Conservation (phyloP, 2,329 filamentous ascomycete genomes). For the Rutstroemia sp. region DNA sequence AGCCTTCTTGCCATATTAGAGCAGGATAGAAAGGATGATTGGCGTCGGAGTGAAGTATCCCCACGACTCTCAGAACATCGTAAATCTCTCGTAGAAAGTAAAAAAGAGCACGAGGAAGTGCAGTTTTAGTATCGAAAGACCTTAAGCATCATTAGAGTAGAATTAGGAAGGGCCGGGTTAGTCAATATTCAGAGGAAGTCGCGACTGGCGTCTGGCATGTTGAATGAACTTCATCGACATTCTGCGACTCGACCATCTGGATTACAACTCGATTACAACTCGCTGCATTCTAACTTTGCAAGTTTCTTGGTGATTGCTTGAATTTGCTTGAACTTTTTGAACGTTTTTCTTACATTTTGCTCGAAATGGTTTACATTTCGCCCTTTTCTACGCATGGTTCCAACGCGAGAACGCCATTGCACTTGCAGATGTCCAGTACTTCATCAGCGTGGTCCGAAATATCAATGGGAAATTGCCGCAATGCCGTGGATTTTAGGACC, state of each 20-base stretch:
- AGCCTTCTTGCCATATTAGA: conserved; percentile 9
- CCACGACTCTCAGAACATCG: too few species aligned
- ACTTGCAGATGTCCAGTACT: conserved; percentile 3
- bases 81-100: too few species aligned
- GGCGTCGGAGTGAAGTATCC: too few species aligned
- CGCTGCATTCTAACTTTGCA: neutral
- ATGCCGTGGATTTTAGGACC: conserved; percentile 5
- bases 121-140: too few species aligned
- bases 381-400: conserved; percentile 11
- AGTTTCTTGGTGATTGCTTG: conserved; percentile 2
- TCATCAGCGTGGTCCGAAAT: conserved; percentile 19
- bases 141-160: too few species aligned
- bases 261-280: neutral
- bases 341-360: conserved; percentile 5
- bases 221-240: neutral
- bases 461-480: conserved; percentile 14
- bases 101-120: too few species aligned
- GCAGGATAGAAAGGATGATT: neutral
- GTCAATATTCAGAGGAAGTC: neutral
- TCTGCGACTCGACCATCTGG: neutral
- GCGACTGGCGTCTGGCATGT: neutral
- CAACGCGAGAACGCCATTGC: conserved; percentile 7
- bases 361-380: conserved; percentile 12
- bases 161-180: too few species aligned
- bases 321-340: neutral